Conservation (phyloP, 805 yeast species). For the Saccharomycopsis fermentans region DNA sequence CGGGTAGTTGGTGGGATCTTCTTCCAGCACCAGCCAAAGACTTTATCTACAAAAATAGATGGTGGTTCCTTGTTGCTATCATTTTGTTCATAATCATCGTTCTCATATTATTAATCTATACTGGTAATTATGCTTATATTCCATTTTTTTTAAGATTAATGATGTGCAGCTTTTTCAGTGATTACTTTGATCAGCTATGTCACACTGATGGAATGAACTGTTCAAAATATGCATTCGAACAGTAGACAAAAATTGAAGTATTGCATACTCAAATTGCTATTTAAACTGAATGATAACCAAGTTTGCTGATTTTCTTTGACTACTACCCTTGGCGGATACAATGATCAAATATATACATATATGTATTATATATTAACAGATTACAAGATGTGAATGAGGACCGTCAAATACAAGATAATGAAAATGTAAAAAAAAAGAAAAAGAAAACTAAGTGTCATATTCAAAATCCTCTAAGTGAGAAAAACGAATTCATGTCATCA, state of each 20-base stretch:
- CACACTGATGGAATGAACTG: background rate
- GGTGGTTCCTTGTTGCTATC: constrained; percentile 2
- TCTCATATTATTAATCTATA: background rate
- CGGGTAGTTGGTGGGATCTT: background rate
- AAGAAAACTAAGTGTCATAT: too few relatives aligned
- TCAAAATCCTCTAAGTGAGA: background rate
- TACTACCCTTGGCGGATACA: too few relatives aligned
- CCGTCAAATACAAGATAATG: too few relatives aligned
- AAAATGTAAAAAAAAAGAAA: background rate
- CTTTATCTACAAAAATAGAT: constrained; percentile 1
- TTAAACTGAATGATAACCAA: too few relatives aligned
- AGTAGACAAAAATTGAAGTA: background rate
- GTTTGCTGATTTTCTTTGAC: background rate
- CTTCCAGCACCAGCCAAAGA: constrained; percentile 1
- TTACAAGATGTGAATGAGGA: background rate
- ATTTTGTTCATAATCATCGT: constrained; percentile 2
- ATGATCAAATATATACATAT: too few relatives aligned
- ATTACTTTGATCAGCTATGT: constrained; percentile 2
- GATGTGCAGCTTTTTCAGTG: constrained; percentile 1
- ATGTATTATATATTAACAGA: background rate
- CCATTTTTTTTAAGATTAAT: constrained; percentile 1
- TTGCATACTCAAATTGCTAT: background rate
- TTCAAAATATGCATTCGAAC: background rate
- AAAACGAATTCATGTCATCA: constrained; percentile 8
- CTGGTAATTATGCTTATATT: constrained; percentile 1